Evolutionary conservation across 148 eudicot genomes (phyloP).

Genomic region (Heliosperma pusillum): DNA sequence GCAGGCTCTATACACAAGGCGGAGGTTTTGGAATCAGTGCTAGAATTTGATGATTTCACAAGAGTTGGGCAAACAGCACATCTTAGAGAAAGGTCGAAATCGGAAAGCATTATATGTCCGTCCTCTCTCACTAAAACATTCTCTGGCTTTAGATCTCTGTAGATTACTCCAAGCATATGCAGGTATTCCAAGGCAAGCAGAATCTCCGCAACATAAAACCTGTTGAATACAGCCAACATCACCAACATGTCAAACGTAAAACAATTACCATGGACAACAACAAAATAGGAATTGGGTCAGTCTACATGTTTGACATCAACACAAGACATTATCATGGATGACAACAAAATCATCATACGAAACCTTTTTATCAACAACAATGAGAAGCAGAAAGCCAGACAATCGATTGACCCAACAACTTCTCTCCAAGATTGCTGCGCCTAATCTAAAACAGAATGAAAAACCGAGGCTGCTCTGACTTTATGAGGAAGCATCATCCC

Average conservation of each 20-base stretch:
- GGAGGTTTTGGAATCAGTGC: conserved; percentile 45
- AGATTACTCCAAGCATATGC: conserved; percentile 88
- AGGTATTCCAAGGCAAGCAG: conserved; percentile 78
- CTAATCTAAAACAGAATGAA: too few species aligned
- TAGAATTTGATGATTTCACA: conserved; percentile 37
- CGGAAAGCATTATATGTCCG: conserved; percentile 86
- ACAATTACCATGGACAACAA: background rate
- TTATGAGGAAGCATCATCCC: background rate
- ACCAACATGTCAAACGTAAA: too few species aligned
- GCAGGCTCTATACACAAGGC: conserved; percentile 65
- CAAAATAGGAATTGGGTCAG: background rate
- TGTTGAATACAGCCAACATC: conserved; percentile 18
- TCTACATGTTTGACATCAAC: background rate
- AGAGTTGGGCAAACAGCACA: conserved; percentile 70
- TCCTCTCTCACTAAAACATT: conserved; percentile 81
- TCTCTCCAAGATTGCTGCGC: background rate
- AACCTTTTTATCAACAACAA: background rate
- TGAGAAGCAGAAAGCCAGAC: background rate
- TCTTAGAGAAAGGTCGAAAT: conserved; percentile 69
- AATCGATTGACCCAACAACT: background rate
- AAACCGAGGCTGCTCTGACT: too few species aligned
- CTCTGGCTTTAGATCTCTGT: conserved; percentile 82
- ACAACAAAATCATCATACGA: background rate
- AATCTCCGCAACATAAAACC: conserved; percentile 88
- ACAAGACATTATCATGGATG: background rate